Conservation (phyloP, 1,139 yeast species). For the Debaryomyces fabryi region DNA sequence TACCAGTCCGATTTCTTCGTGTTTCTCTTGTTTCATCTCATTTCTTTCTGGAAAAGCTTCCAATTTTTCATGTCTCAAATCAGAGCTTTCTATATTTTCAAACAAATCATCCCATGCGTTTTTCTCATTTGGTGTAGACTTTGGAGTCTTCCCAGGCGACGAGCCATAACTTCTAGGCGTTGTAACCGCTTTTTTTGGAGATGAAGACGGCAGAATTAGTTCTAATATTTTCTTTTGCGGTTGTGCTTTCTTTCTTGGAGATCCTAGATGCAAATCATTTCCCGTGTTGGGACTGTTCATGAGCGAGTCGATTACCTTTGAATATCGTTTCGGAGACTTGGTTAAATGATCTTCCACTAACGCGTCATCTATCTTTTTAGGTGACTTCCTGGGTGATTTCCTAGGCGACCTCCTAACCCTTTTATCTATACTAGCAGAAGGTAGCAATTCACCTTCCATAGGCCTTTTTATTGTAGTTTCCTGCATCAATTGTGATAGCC, state of each 20-base stretch:
- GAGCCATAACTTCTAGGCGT: not conserved
- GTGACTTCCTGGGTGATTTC: slow-evolving; percentile 6
- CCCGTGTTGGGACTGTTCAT: not conserved
- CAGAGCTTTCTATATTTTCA: slow-evolving; percentile 15
- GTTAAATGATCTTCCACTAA: slow-evolving; percentile 16
- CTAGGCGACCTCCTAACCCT: not conserved
- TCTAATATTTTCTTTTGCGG: slow-evolving; percentile 9
- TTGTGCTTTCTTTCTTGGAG: slow-evolving; percentile 6
- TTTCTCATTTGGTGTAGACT: slow-evolving; percentile 17
- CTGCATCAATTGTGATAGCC: slow-evolving; percentile 5
- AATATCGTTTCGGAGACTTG: slow-evolving; percentile 23
- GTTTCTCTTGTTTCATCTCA: not conserved
- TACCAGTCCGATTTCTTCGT: not conserved
- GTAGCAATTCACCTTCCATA: slow-evolving; percentile 2
- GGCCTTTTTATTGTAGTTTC: slow-evolving; percentile 3
- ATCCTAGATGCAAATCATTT: not conserved
- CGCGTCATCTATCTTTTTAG: slow-evolving; percentile 3
- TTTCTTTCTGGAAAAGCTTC: not conserved
- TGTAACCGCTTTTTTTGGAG: not conserved
- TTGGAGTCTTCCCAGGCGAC: not conserved
- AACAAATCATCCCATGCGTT: slow-evolving; percentile 27
- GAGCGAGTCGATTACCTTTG: slow-evolving; percentile 16
- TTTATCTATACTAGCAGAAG: slow-evolving; percentile 6
- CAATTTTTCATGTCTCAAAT: not conserved
- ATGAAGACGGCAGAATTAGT: slow-evolving; percentile 6